Base-by-base conservation (phyloP, 352 stramenopile genomes). In the Globisporangium polare region DNA sequence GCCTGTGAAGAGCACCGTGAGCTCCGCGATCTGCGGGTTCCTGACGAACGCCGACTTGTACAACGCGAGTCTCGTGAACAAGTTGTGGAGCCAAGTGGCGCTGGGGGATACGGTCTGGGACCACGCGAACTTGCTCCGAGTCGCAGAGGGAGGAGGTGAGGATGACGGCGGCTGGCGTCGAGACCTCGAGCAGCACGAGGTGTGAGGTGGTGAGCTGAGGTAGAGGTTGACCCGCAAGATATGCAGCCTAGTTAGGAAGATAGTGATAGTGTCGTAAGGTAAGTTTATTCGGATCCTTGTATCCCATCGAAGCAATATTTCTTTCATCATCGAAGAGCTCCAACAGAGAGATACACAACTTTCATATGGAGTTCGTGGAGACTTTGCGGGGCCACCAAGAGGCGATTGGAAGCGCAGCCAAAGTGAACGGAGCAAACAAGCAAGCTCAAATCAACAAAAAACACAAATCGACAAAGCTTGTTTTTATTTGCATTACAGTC, bases 11-110 rank as follows among this genome's bases (percentile, higher is more conserved):
- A 81, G 62, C 52, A 69, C 70, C 12, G 75, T 91, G 45, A 88
- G 77, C 31, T 73, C 81, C 0, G 49, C 65, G 22, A 91, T 95
- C 58, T 87, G 90, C 62, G 64, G 75, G 31, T 93, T 78, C 53
- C 77, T 95, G 50, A 83, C 77, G 5, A 90, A 90, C 47, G 72
- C 75, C 0, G 86, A 94, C 29, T 49, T 95, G 45, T 89, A 95
- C 68, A 94, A 94, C 60, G 83, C 83, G 9, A 93, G 83, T 41
- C 73, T 95, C n/a, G 84, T 95, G 61, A 92, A 73, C 62, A 83
- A 76, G 27, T 65, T 95, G 20, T 95, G 86, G 86, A 95, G 80
- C 50, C 75, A 89, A 31, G 71, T 95, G 61, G 73, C 86, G 15
- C 74, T 92, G 10, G 78, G 82, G 12, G 78, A 90, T 27, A 75